Conservation (phyloP, 2,329 filamentous ascomycete species). For the Rachicladosporium sp. region DNA sequence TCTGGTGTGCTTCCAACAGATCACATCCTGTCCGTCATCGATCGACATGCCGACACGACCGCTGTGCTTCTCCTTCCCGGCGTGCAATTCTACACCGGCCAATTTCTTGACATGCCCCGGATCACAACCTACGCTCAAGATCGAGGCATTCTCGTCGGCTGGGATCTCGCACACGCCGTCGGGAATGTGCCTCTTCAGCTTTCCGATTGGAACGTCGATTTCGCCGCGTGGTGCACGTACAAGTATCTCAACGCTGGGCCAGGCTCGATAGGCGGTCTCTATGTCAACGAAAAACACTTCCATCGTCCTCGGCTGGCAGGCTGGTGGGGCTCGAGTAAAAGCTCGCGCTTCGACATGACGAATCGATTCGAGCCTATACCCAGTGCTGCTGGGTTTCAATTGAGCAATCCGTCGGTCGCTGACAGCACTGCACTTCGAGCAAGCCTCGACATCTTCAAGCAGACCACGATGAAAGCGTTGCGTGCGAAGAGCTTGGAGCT, state of each 20-base stretch:
- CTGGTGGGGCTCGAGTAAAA: slow-evolving; percentile 79
- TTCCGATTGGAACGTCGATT: slow-evolving; percentile 85
- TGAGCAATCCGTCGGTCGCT: slow-evolving; percentile 72
- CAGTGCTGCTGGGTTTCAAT: slow-evolving; percentile 69
- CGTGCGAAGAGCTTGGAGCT: slow-evolving; percentile 59
- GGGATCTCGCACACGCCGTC: slow-evolving; percentile 78
- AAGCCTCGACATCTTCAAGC: slow-evolving; percentile 60
- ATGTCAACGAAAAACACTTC: slow-evolving; percentile 61
- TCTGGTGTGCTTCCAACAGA: slow-evolving; percentile 50
- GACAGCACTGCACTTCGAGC: slow-evolving; percentile 66
- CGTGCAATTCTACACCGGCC: slow-evolving; percentile 84
- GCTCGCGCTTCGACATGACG: slow-evolving; percentile 68
- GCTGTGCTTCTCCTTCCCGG: slow-evolving; percentile 72
- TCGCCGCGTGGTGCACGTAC: slow-evolving; percentile 87
- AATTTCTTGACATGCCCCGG: slow-evolving; percentile 67
- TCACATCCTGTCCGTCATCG: slow-evolving; percentile 59
- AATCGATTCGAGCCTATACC: slow-evolving; percentile 65
- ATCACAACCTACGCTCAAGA: slow-evolving; percentile 69
- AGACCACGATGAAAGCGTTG: slow-evolving; percentile 56
- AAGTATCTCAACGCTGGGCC: slow-evolving; percentile 90
- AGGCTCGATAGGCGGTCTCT: slow-evolving; percentile 66
- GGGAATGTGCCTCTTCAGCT: slow-evolving; percentile 70
- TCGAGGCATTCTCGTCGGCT: slow-evolving; percentile 61
- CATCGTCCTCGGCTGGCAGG: slow-evolving; percentile 57
- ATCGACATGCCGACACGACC: slow-evolving; percentile 57